Percentiles rank a stretch among this genome's conserved stretches.
phyloP scores from a whole-genome alignment of 2,329 filamentous ascomycete genomes.

The Fusarium nisikadoi region DNA sequence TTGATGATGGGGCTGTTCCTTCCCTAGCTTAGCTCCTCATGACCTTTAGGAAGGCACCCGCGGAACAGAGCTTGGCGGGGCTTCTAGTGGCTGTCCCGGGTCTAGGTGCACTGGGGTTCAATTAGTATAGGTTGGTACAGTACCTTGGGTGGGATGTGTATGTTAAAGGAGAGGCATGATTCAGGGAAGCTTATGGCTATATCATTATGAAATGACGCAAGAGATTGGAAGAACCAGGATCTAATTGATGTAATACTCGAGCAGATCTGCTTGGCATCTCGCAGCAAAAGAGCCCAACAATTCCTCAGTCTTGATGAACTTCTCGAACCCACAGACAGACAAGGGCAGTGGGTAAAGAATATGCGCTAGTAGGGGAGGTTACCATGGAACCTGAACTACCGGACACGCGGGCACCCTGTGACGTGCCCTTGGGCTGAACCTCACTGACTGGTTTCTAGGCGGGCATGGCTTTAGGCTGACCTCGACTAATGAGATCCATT shows the following conservation, averaged over 20 bases:
- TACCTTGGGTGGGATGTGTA: neutral
- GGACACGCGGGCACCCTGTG: constrained; percentile 28
- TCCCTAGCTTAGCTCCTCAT: constrained; percentile 24
- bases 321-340: neutral
- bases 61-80: constrained; percentile 10
- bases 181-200: neutral
- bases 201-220: neutral
- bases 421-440: constrained; percentile 17
- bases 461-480: neutral
- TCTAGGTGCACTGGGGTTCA: neutral
- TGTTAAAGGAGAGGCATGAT: neutral
- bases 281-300: neutral
- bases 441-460: neutral
- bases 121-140: no score
- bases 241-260: neutral
- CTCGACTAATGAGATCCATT: neutral
- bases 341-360: neutral
- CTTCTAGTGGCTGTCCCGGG: constrained; percentile 11
- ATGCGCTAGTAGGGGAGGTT: constrained; percentile 16
- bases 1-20: constrained; percentile 23
- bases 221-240: neutral
- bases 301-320: neutral
- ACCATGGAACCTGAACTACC: constrained; percentile 34
- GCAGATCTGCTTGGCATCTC: neutral
- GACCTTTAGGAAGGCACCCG: constrained; percentile 19